Evolutionary conservation across 768 basidiomycete species (phyloP).

Genomic region (Leccinum boreale): DNA sequence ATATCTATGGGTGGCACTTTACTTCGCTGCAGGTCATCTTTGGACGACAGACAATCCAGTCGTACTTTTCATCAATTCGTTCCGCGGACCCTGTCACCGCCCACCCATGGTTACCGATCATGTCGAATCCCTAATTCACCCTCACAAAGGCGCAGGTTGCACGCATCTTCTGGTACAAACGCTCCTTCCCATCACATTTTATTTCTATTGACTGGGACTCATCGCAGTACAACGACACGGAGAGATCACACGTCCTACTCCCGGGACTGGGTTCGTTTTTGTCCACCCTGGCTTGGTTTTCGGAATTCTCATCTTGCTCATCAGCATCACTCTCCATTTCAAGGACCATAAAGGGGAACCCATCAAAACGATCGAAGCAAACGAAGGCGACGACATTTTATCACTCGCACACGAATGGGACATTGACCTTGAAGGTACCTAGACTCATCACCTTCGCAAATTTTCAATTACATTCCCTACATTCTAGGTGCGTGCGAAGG

Average conservation of each 20-base stretch:
- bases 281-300: neutral
- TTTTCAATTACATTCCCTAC: neutral
- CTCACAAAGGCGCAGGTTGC: slow-evolving; percentile 9
- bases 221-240: slow-evolving; percentile 40
- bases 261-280: slow-evolving; percentile 62
- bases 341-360: slow-evolving; percentile 80
- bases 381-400: slow-evolving; percentile 91
- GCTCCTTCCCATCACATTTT: neutral
- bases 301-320: neutral
- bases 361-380: slow-evolving; percentile 88
- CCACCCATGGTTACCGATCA: neutral
- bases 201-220: neutral
- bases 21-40: slow-evolving; percentile 1
- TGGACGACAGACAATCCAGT: neutral
- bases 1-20: neutral
- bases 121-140: neutral
- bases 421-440: slow-evolving; percentile 88
- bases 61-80: slow-evolving; percentile 13
- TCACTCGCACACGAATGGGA: slow-evolving; percentile 93
- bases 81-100: neutral
- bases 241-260: slow-evolving; percentile 54
- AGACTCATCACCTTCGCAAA: neutral
- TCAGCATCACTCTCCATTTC: slow-evolving; percentile 86
- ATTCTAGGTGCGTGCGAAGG: slow-evolving; percentile 89
- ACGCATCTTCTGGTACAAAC: slow-evolving; percentile 18